Percentiles rank a stretch among this genome's conserved stretches.
These are phyloP conservation scores for Aspergillus clavatus DNA, from an alignment of 2,329 filamentous ascomycete species.

Conservation along the genomic window DNA sequence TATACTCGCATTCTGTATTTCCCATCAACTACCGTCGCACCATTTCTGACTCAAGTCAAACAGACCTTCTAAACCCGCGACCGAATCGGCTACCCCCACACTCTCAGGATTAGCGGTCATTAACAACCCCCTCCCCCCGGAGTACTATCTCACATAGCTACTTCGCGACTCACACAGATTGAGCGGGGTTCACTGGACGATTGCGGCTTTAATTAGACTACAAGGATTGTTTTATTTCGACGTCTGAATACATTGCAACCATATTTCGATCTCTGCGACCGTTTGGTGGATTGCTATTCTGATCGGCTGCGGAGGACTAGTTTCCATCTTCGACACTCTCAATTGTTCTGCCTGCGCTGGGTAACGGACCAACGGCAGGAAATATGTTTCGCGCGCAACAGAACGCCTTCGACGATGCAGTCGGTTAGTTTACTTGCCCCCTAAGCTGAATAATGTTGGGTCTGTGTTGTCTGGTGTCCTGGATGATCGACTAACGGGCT, in stretches of 20 bases:
- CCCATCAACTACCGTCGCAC: neutral
- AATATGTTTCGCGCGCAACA: conserved; percentile 58
- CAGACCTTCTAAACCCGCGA: neutral
- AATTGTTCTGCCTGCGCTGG: neutral
- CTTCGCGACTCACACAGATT: too few relatives aligned
- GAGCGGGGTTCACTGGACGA: neutral
- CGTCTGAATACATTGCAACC: neutral
- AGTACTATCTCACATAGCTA: neutral
- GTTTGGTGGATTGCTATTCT: neutral
- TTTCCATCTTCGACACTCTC: neutral
- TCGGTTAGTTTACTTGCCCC: conserved; percentile 47
- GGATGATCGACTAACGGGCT: conserved; percentile 22
- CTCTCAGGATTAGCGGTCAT: neutral
- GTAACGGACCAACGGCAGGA: conserved; percentile 10
- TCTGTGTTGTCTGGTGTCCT: neutral
- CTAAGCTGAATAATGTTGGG: neutral
- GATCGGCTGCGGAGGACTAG: neutral
- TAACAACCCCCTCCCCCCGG: too few relatives aligned
- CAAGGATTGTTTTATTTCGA: neutral
- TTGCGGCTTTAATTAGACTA: neutral
- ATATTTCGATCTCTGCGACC: neutral
- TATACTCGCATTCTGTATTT: neutral
- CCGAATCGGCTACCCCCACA: neutral
- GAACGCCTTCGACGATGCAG: conserved; percentile 66
- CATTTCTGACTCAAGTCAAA: neutral